Percentiles rank a stretch among this genome's conserved stretches.
These are phyloP conservation scores for Kwoniella europaea DNA, from an alignment of 768 basidiomycete species.

Conservation along the genomic window DNA sequence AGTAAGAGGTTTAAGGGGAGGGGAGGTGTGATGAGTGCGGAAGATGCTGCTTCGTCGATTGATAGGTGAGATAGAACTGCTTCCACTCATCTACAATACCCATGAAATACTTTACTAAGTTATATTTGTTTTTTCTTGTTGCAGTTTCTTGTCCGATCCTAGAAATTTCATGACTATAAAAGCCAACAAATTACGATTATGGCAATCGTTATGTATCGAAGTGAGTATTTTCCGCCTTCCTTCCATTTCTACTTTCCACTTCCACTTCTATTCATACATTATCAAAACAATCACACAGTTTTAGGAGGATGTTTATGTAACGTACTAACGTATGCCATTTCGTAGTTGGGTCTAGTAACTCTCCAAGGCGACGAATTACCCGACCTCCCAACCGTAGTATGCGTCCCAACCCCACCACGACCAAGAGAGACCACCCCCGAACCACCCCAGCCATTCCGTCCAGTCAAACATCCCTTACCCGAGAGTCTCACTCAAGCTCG, in stretches of 20 bases:
- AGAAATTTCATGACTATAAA: constrained; percentile 27
- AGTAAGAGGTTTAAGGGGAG: constrained; percentile 6
- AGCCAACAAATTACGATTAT: constrained; percentile 48
- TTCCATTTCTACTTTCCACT: background rate
- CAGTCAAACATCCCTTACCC: constrained; percentile 26
- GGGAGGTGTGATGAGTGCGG: constrained; percentile 31
- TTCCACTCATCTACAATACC: too few relatives aligned
- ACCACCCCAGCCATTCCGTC: background rate
- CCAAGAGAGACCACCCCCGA: constrained; percentile 5
- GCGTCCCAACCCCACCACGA: constrained; percentile 6
- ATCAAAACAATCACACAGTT: too few relatives aligned
- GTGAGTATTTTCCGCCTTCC: constrained; percentile 22
- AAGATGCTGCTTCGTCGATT: constrained; percentile 44
- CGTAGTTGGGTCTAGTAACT: constrained; percentile 41
- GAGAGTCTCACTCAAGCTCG: constrained; percentile 37
- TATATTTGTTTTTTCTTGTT: background rate
- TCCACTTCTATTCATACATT: too few relatives aligned
- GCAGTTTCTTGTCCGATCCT: constrained; percentile 43
- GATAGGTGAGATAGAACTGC: too few relatives aligned
- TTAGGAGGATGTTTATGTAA: too few relatives aligned
- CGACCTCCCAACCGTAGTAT: constrained; percentile 22
- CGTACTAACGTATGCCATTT: background rate
- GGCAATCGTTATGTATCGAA: constrained; percentile 52
- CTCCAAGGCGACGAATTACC: constrained; percentile 20
- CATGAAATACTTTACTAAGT: background rate